Conservation (phyloP, 768 basidiomycete genomes). For the Phaeotremella skinneri region DNA sequence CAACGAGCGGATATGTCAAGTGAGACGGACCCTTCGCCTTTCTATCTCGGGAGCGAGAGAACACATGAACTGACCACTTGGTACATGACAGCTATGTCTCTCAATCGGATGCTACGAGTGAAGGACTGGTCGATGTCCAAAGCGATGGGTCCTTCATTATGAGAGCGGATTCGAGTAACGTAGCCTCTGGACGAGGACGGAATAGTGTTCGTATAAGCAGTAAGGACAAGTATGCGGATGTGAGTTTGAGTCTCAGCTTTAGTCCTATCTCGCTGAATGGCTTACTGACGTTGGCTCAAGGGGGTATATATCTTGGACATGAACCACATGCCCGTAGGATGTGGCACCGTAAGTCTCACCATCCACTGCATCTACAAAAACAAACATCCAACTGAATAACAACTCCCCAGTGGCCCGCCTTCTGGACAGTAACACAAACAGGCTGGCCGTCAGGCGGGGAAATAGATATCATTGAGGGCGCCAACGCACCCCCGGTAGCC, state of each 20-base stretch:
- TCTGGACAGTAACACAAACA: slow-evolving; percentile 46
- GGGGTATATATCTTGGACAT: slow-evolving; percentile 51
- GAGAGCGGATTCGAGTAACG: slow-evolving; percentile 38
- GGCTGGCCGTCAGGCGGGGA: slow-evolving; percentile 50
- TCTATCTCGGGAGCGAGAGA: background rate
- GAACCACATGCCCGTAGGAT: slow-evolving; percentile 51
- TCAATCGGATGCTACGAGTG: slow-evolving; percentile 24
- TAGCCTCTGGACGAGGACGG: slow-evolving; percentile 42
- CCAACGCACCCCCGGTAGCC: slow-evolving; percentile 40
- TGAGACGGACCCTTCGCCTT: slow-evolving; percentile 10
- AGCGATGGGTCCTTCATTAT: slow-evolving; percentile 38
- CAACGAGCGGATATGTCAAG: slow-evolving; percentile 45
- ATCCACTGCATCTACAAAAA: background rate
- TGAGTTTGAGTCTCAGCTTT: slow-evolving; percentile 10
- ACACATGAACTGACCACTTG: background rate
- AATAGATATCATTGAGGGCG: slow-evolving; percentile 51
- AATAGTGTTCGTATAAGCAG: slow-evolving; percentile 46
- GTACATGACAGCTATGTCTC: slow-evolving; percentile 41
- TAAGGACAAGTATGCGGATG: slow-evolving; percentile 48
- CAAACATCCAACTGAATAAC: background rate
- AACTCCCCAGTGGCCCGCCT: slow-evolving; percentile 52
- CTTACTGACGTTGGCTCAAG: slow-evolving; percentile 17
- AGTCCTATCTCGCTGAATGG: background rate
- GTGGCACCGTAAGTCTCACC: slow-evolving; percentile 46
- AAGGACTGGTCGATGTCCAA: slow-evolving; percentile 28